Conservation (phyloP, 768 basidiomycete genomes). For the Trametes sanguinea region DNA sequence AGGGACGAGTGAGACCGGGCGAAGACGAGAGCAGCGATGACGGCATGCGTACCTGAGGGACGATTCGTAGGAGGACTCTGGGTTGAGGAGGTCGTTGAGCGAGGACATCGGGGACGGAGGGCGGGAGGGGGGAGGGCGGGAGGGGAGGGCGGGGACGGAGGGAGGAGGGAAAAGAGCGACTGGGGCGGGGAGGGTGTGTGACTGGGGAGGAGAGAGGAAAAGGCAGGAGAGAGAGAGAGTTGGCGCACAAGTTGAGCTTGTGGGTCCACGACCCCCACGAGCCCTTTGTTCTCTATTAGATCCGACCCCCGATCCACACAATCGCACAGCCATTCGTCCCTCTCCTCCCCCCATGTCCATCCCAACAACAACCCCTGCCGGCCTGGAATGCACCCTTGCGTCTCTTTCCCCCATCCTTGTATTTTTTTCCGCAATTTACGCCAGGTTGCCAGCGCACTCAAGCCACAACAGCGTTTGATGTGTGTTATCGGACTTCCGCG, state of each 20-base stretch:
- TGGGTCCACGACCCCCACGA: constrained; percentile 30
- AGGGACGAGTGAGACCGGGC: constrained; percentile 9
- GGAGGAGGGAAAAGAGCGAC: constrained; percentile 16
- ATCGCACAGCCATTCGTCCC: constrained; percentile 22
- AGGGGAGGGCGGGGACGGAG: constrained; percentile 18
- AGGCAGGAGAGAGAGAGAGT: constrained; percentile 22
- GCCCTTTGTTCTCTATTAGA: constrained; percentile 29
- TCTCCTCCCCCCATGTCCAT: background rate
- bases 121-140: constrained; percentile 12
- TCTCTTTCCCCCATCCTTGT: constrained; percentile 2
- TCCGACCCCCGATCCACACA: constrained; percentile 27
- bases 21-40: background rate
- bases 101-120: constrained; percentile 26
- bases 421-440: constrained; percentile 13
- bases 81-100: constrained; percentile 35
- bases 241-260: constrained; percentile 30
- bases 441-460: constrained; percentile 18
- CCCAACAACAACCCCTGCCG: constrained; percentile 6
- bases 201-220: constrained; percentile 28
- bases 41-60: constrained; percentile 24
- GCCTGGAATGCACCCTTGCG: constrained; percentile 3
- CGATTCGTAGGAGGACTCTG: constrained; percentile 28
- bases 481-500: constrained; percentile 23
- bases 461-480: constrained; percentile 25
- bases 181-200: constrained; percentile 18